Evolutionary conservation across 2,329 filamentous ascomycete genomes (phyloP), one percentile per base, ranked within the genome.

Genomic region (Aureobasidium lini): DNA sequence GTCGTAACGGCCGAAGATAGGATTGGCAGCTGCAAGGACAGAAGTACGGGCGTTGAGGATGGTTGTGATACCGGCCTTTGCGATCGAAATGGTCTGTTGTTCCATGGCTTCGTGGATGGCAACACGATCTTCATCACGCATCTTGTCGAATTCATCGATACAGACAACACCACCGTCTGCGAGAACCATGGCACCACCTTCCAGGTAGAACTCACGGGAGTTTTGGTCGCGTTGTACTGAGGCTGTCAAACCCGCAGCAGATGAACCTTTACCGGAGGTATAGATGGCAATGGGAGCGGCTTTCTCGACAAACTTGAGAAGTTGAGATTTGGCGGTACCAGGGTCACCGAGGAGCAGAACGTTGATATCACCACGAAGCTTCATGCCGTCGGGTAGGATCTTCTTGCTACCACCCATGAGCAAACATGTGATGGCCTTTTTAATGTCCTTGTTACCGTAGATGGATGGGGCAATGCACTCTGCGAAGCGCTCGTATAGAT

Each of bases 81-180:
- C 94, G 67, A 99, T 97, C 10, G 94, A 97, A 62, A 99, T 99
- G 0, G 94, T 99, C 74, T 99, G 94, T 76, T 99, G 94, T 72
- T 99, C 94, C 94, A 99, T 99, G 61, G 94, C 94, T 82, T 99
- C 94, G 80, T 99, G 94, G 65, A 99, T 99, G 1, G 94, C 94
- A 6, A 97, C 94, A 66, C 94, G 84, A 68, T 99, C 94, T 73
- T 99, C 94, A 71, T 99, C 94, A 63, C 94, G 84, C 94, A 99
- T 99, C 80, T 99, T 99, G 78, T 99, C 94, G 70, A 99, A 99
- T 75, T 99, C 94, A 70, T 99, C 94, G 67, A 99, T 99, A 74
- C 94, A 97, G 9, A 97, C 94, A 1, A 97, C 93, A 67, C 94
- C 94, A 2, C 92, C 92, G 66, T 99, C 94, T 4, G 94, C 94